Conservation (phyloP, 2,329 filamentous ascomycete species). For the Lachnellula hyalina region DNA sequence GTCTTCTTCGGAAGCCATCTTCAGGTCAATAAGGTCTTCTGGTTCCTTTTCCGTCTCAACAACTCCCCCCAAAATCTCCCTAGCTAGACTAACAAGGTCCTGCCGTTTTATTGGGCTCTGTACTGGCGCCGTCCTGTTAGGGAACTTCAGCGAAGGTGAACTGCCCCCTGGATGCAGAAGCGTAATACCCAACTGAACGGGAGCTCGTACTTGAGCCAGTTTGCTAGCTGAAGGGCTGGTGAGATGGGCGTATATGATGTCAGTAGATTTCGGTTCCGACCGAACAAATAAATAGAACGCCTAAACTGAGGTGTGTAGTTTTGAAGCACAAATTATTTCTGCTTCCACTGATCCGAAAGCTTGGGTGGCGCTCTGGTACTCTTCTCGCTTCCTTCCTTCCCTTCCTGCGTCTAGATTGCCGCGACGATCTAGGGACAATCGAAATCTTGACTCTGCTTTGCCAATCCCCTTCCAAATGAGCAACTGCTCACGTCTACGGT, state of each 20-base stretch:
- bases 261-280: background rate
- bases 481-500: too few relatives aligned
- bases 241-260: background rate
- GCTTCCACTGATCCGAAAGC: background rate
- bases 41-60: background rate
- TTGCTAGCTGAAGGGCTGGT: slow-evolving; percentile 5
- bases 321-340: too few relatives aligned
- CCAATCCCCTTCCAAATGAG: too few relatives aligned
- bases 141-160: slow-evolving; percentile 8
- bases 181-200: slow-evolving; percentile 17
- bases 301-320: too few relatives aligned
- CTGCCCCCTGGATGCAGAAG: slow-evolving; percentile 14
- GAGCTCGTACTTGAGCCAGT: slow-evolving; percentile 18
- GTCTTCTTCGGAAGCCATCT: slow-evolving; percentile 19
- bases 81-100: slow-evolving; percentile 23
- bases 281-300: too few relatives aligned
- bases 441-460: background rate
- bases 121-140: slow-evolving; percentile 15
- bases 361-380: background rate
- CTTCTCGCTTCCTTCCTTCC: background rate
- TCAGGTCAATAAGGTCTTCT: background rate
- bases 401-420: background rate
- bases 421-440: background rate
- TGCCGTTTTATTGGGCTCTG: slow-evolving; percentile 15
- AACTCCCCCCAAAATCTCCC: slow-evolving; percentile 17